Evolutionary conservation across 2,329 filamentous ascomycete genomes (phyloP).

Genomic region (Corinectria fuckeliana): DNA sequence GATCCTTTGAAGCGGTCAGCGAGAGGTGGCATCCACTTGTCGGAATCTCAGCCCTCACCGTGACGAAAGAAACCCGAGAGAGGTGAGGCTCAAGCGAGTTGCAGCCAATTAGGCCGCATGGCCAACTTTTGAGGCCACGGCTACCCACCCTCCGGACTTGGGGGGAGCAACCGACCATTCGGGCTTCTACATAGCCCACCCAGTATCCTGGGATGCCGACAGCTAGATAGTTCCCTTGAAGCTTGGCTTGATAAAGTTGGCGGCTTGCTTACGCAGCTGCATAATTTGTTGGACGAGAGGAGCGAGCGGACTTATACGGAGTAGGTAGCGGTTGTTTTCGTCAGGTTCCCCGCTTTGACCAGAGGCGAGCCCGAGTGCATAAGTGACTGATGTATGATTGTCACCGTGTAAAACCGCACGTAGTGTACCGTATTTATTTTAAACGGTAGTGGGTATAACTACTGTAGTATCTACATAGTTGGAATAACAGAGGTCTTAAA

Average conservation of each 20-base stretch:
- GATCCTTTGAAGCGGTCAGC: constrained; percentile 5
- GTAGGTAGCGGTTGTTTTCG: background rate
- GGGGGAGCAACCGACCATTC: constrained; percentile 2
- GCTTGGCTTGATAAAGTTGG: background rate
- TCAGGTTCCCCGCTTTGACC: no score
- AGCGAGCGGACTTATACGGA: background rate
- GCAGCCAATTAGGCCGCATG: background rate
- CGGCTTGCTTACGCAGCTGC: constrained; percentile 8
- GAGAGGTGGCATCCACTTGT: background rate
- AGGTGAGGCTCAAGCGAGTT: constrained; percentile 9
- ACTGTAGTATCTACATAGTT: no score
- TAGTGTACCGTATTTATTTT: no score
- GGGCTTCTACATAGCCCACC: constrained; percentile 3
- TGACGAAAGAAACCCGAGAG: background rate
- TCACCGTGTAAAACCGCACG: no score
- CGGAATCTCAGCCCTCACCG: background rate
- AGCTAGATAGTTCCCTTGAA: background rate
- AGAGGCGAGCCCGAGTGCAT: no score
- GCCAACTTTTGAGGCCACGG: constrained; percentile 13
- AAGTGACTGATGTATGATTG: no score
- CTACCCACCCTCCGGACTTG: background rate
- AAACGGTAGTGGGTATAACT: no score
- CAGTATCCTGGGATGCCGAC: background rate
- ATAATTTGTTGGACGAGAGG: background rate
- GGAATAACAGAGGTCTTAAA: no score